Percentiles rank a stretch among this genome's conserved stretches.
phyloP scores from a whole-genome alignment of 768 basidiomycete genomes.

The Amanita jacksonii region DNA sequence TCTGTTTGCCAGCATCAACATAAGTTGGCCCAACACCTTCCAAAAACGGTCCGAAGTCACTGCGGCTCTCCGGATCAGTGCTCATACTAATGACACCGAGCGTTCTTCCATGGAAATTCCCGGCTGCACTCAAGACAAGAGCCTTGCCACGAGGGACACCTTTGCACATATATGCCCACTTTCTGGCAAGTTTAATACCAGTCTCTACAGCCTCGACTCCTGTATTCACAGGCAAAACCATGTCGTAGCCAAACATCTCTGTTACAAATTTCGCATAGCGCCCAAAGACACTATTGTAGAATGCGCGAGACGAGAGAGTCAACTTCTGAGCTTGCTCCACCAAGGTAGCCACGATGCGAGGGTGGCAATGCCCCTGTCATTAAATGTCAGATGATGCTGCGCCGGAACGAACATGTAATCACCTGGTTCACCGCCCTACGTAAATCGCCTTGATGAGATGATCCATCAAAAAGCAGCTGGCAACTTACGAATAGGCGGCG shows the following conservation, averaged over 20 bases:
- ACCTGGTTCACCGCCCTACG: conserved; percentile 82
- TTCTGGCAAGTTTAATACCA: conserved; percentile 88
- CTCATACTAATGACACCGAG: conserved; percentile 80
- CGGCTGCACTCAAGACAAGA: conserved; percentile 73
- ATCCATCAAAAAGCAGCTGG: no score
- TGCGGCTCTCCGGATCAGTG: conserved; percentile 85
- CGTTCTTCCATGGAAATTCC: conserved; percentile 96
- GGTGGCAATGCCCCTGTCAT: conserved; percentile 81
- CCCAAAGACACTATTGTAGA: conserved; percentile 90
- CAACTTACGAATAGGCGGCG: conserved; percentile 85
- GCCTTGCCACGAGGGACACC: conserved; percentile 75
- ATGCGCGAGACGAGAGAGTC: conserved; percentile 91
- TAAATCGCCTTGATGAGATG: no score
- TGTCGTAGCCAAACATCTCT: conserved; percentile 82
- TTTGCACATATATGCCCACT: conserved; percentile 94
- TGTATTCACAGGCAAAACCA: conserved; percentile 98
- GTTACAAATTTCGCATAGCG: conserved; percentile 83
- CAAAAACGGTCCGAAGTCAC: conserved; percentile 88
- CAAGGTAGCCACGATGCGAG: conserved; percentile 73
- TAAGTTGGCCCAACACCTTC: conserved; percentile 76
- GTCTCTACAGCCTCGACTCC: conserved; percentile 99
- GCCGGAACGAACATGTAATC: conserved; percentile 8
- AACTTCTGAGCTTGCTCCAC: conserved; percentile 80
- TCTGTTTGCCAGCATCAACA: conserved; percentile 39
- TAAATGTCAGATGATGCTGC: conserved; percentile 3